These are phyloP conservation scores for Teunomyces panamensis DNA, from an alignment of 805 yeast genomes.

Conservation along the genomic window DNA sequence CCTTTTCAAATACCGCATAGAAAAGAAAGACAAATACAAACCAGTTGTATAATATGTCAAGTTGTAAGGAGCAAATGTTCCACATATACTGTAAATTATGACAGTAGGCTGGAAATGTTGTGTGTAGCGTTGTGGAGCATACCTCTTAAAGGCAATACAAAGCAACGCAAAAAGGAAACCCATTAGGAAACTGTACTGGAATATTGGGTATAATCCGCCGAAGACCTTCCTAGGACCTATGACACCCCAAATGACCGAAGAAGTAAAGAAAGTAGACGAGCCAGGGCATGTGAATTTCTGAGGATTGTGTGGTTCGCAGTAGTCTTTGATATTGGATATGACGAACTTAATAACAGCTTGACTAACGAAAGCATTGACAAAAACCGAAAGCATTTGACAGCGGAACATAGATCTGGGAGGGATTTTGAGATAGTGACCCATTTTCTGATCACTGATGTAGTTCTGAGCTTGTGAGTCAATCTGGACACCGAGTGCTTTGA, in stretches of 20 bases:
- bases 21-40: conserved; percentile 20
- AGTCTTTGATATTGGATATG: conserved; percentile 28
- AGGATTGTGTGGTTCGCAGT: conserved; percentile 42
- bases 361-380: conserved; percentile 22
- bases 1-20: conserved; percentile 25
- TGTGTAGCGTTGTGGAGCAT: conserved; percentile 12
- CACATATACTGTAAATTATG: conserved; percentile 25
- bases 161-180: conserved; percentile 27
- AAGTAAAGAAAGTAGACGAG: conserved; percentile 40
- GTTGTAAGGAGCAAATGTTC: conserved; percentile 29
- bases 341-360: conserved; percentile 28
- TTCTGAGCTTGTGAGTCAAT: conserved; percentile 29
- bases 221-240: conserved; percentile 46
- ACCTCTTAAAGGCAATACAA: conserved; percentile 12
- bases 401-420: conserved; percentile 22
- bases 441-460: conserved; percentile 35
- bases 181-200: conserved; percentile 31
- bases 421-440: conserved; percentile 22
- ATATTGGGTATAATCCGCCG: conserved; percentile 26
- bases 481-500: conserved; percentile 23
- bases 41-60: conserved; percentile 27
- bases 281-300: conserved; percentile 42
- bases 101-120: conserved; percentile 31
- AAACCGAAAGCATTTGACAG: conserved; percentile 26
- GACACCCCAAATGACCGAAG: conserved; percentile 63